Base-by-base conservation (phyloP, 768 basidiomycete species). In the Russula dissimulans region DNA sequence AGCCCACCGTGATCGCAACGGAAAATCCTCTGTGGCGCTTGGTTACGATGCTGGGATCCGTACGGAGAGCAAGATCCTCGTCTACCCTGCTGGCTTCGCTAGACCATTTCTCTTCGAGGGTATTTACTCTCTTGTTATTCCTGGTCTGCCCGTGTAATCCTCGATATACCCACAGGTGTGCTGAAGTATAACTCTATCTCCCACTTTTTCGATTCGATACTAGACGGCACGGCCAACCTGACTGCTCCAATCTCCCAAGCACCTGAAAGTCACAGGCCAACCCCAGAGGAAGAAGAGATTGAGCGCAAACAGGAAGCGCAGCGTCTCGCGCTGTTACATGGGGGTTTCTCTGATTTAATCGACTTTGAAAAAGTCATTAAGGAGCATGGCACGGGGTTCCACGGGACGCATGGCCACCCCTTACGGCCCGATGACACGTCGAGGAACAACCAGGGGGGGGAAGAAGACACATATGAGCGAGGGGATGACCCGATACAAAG, bases 141-240 rank as follows among this genome's bases (percentile, higher is more conserved):
- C n/a, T 39, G 29, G 38, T 26, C 17, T n/a, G 45, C 18, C 34
- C 6, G 8, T 44, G 31, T 18, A 14, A 38, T 45, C 29, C 22
- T 55, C 15, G 43, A 22, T 55, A 48, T 59, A 43, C 18, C 18
- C 52, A 26, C 66, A 87, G 91, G 91, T 44, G 71, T 78, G 39
- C 79, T 77, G 67, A 95, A 95, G 73, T 79, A 83, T 63, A 87
- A 91, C 54, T 78, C 86, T 3, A 75, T 95, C 43, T 79, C 79
- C 61, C 82, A 84, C 66, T 89, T 86, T 75, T 85, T 87, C 70
- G 84, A 81, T 65, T 82, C 84, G 0, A 76, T 90, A 39, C 67
- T 87, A 17, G 84, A 87, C 60, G 88, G 87, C 54, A 81, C 84
- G 4, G 82, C 75, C 3, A 81, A 87, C 65, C 76, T 88, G 55